Evolutionary conservation across 371 early-diverging fungal species (phyloP), one percentile per base, ranked within the genome.

Genomic region (Mortierella sp.): DNA sequence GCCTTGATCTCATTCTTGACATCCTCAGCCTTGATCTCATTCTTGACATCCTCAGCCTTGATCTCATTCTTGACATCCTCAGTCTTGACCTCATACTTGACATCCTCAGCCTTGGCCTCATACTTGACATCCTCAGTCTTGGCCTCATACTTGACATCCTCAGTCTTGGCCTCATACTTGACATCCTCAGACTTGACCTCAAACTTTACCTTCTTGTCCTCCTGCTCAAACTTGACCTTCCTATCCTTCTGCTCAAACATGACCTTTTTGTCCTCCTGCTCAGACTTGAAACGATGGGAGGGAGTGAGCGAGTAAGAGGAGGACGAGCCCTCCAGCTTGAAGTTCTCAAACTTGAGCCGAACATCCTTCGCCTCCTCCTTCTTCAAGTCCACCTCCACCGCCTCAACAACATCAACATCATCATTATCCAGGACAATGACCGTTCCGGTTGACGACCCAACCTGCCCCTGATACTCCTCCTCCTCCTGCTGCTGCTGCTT

Each of bases 331-430:
- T 60, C 63, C 32, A 60, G 27, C 18, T 46, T 46, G 43, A 60
- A 32, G 44, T 63, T 41, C 18, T 75, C 75, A 4, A 44, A n/a
- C 11, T 63, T 75, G 63, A 75, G 68, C 3, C 68, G 43, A 38
- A 51, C 51, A 46, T 76, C 70, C 70, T 49, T 70, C 55, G n/a
- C 41, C 38, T 29, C 49, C 35, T 48, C 70, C 70, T 68, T 35
- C 48, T 18, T 38, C 51, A 49, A 70, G 5, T 24, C 24, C 8
- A 10, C 24, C 68, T 68, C 3, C 18, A 35, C 38, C 24, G 1
- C 65, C 18, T 35, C 65, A 6, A 18, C 65, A 18, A 35, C 35
- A 32, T 11, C 41, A 21, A 38, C 68, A 11, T 41, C 41, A 41
- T 38, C 41, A 68, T 11, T 24, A 24, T 41, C 43, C 68, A 41